phyloP scores from a whole-genome alignment of 148 eudicot genomes.

The Agrostemma githago region DNA sequence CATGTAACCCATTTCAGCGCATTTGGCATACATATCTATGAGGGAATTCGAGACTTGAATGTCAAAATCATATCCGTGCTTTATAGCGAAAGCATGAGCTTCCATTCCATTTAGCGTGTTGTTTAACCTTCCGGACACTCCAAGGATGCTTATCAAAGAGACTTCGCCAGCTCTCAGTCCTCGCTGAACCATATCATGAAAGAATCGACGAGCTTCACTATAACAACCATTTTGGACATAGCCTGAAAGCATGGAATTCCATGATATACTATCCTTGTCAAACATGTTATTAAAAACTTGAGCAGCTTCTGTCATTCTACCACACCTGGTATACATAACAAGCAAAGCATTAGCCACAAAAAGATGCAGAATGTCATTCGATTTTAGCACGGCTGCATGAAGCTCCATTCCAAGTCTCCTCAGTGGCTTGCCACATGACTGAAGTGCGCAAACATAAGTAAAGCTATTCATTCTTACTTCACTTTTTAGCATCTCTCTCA shows the following conservation, averaged over 20 bases:
- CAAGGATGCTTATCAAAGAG: constrained; percentile 56
- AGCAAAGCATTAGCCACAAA: constrained; percentile 79
- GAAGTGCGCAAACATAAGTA: constrained; percentile 62
- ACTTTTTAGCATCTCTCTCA: constrained; percentile 50
- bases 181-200: constrained; percentile 37
- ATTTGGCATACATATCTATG: constrained; percentile 79
- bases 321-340: constrained; percentile 63
- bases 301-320: constrained; percentile 58
- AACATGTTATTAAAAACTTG: constrained; percentile 39
- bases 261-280: constrained; percentile 55
- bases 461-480: constrained; percentile 58
- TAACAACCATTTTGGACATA: constrained; percentile 59
- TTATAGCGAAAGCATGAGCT: constrained; percentile 73
- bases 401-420: constrained; percentile 53
- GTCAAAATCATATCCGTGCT: constrained; percentile 46
- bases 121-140: constrained; percentile 52
- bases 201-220: constrained; percentile 43
- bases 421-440: constrained; percentile 51
- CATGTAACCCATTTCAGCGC: constrained; percentile 42
- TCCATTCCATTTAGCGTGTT: constrained; percentile 66
- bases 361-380: constrained; percentile 35
- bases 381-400: constrained; percentile 59
- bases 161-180: constrained; percentile 57
- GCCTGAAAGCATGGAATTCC: constrained; percentile 78
- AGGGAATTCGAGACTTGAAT: constrained; percentile 69